Conservation (phyloP, 2,329 filamentous ascomycete species). For the Fusarium compactum region DNA sequence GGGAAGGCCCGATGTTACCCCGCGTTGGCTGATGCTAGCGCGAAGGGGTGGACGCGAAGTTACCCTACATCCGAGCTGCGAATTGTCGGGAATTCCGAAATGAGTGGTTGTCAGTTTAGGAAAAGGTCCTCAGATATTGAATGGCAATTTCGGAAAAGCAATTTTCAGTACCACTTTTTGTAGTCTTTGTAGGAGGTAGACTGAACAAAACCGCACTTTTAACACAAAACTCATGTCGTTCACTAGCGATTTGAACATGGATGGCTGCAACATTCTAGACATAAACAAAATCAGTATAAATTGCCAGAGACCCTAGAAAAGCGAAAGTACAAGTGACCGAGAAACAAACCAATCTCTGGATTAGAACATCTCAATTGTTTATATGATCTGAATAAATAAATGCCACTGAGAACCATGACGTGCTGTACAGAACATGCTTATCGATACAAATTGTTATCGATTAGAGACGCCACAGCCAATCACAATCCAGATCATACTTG, state of each 20-base stretch:
- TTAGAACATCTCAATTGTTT: not conserved
- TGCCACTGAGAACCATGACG: not conserved
- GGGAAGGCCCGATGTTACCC: not conserved
- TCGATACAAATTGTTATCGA: not conserved
- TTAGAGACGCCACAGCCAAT: not conserved
- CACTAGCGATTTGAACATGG: fast-evolving
- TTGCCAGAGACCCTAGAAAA: not conserved
- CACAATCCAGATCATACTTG: fast-evolving
- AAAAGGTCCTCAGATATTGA: not conserved
- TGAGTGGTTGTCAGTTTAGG: not conserved
- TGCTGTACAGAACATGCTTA: not conserved
- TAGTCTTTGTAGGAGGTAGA: not conserved
- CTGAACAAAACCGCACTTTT: fast-evolving
- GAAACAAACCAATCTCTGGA: not conserved
- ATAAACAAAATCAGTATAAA: not conserved
- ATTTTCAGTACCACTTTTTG: fast-evolving
- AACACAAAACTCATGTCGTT: fast-evolving
- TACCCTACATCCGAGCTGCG: not conserved
- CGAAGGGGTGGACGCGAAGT: not conserved
- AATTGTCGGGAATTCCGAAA: not conserved
- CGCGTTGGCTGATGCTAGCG: not conserved
- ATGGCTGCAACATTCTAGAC: not conserved
- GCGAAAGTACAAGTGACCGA: fast-evolving
- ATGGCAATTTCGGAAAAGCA: fast-evolving
- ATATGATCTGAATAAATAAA: not conserved